These are phyloP conservation scores for Coemansia sp. DNA, from an alignment of 192 early-diverging fungal genomes.

Conservation along the genomic window DNA sequence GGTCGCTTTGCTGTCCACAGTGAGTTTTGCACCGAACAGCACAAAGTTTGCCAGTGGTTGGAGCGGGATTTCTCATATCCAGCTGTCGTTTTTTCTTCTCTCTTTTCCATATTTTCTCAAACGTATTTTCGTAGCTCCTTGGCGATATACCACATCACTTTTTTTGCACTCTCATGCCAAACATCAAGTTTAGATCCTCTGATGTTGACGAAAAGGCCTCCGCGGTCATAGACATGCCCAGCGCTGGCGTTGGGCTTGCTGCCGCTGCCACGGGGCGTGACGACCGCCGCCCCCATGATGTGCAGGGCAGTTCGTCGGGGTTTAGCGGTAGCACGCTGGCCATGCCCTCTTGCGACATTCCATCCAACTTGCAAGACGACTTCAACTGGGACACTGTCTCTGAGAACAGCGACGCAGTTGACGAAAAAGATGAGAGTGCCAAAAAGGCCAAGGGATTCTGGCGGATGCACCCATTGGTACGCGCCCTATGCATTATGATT, in stretches of 20 bases:
- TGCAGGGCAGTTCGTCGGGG: constrained; percentile 6
- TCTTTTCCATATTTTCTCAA: background rate
- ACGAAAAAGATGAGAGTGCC: constrained; percentile 33
- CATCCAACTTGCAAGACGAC: constrained; percentile 40
- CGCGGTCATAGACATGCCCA: constrained; percentile 39
- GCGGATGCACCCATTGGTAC: constrained; percentile 58
- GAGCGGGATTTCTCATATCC: background rate
- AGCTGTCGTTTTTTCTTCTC: background rate
- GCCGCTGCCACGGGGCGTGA: background rate
- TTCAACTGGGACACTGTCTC: constrained; percentile 51
- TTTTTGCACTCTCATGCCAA: constrained; percentile 15
- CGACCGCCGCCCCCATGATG: background rate
- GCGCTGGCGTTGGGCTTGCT: constrained; percentile 18
- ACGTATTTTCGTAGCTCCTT: background rate
- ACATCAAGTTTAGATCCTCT: constrained; percentile 26
- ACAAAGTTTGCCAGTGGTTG: background rate
- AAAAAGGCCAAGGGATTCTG: constrained; percentile 40
- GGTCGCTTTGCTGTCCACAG: too few relatives aligned
- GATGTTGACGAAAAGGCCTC: constrained; percentile 18
- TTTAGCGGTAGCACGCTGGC: constrained; percentile 31
- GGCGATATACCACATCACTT: background rate
- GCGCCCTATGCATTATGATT: constrained; percentile 57
- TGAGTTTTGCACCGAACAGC: background rate
- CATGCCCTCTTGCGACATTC: constrained; percentile 42
- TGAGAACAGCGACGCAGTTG: constrained; percentile 13